phyloP scores from a whole-genome alignment of 495 filamentous ascomycete species.

The Penicillium diatomitis region DNA sequence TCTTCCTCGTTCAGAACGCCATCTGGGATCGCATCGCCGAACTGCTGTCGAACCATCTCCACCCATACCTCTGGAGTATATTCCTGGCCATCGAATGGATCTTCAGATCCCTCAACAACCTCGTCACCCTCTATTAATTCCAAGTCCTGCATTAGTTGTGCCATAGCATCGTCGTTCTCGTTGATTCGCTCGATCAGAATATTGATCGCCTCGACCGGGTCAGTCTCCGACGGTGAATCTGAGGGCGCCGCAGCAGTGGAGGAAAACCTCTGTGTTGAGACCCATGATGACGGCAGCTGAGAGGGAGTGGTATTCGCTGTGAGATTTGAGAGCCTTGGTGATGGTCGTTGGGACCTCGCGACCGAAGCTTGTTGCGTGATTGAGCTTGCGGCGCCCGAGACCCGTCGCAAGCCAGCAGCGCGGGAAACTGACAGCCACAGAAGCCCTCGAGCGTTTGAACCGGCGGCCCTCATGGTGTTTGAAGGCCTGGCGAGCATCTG shows the following conservation, averaged over 20 bases:
- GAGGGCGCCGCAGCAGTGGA: conserved; percentile 19
- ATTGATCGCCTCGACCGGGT: conserved; percentile 21
- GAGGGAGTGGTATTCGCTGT: too few relatives aligned
- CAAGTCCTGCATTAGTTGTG: conserved; percentile 27
- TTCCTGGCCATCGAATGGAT: conserved; percentile 21
- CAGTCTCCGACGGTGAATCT: conserved; percentile 5
- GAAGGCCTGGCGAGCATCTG: conserved; percentile 31
- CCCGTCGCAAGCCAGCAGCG: conserved; percentile 18
- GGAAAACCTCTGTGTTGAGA: conserved; percentile 10
- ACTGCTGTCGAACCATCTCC: conserved; percentile 58
- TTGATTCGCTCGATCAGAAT: conserved; percentile 31
- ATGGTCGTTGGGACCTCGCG: conserved; percentile 5
- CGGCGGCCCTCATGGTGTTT: conserved; percentile 17
- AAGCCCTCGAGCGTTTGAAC: conserved; percentile 20
- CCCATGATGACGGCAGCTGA: background rate
- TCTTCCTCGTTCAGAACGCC: conserved; percentile 61
- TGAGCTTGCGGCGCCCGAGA: conserved; percentile 19
- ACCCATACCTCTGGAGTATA: conserved; percentile 54
- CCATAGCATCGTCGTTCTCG: conserved; percentile 26
- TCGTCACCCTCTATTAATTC: conserved; percentile 20
- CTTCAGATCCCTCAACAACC: conserved; percentile 12
- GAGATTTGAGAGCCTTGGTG: background rate
- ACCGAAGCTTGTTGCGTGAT: conserved; percentile 10
- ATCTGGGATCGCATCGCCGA: conserved; percentile 71
- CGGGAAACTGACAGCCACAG: conserved; percentile 13